These are phyloP conservation scores for Penicillium sp. DNA, from an alignment of 2,329 filamentous ascomycete genomes.

Conservation along the genomic window DNA sequence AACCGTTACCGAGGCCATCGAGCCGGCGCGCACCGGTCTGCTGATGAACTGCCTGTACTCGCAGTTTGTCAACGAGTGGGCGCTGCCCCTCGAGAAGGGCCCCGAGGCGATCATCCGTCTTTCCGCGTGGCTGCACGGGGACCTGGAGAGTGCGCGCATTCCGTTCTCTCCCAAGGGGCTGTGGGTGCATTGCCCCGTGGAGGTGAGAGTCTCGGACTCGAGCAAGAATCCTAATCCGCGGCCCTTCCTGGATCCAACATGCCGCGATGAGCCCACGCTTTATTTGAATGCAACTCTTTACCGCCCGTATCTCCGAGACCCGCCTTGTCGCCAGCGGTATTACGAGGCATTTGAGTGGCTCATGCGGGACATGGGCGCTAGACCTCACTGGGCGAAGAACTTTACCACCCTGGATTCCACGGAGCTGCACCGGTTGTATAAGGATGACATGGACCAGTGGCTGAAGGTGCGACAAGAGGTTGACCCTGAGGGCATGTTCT, in stretches of 20 bases:
- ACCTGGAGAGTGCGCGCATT: constrained; percentile 70
- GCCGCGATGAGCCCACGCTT: constrained; percentile 68
- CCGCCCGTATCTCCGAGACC: constrained; percentile 75
- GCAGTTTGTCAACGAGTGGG: constrained; percentile 99
- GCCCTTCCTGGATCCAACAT: constrained; percentile 74
- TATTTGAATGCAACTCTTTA: constrained; percentile 92
- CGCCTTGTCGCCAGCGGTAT: constrained; percentile 74
- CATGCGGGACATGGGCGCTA: constrained; percentile 80
- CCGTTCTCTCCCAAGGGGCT: constrained; percentile 78
- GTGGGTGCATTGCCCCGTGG: constrained; percentile 86
- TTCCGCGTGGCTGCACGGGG: constrained; percentile 80
- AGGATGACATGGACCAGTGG: constrained; percentile 67
- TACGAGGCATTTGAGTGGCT: constrained; percentile 90
- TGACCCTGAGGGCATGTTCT: constrained; percentile 83
- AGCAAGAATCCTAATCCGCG: constrained; percentile 52
- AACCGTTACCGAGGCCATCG: constrained; percentile 70
- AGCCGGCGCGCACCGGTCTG: constrained; percentile 76
- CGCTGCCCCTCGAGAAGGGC: constrained; percentile 79
- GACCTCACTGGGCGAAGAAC: constrained; percentile 93
- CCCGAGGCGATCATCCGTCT: constrained; percentile 84
- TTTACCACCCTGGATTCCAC: constrained; percentile 65
- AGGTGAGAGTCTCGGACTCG: constrained; percentile 83
- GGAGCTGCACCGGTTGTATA: constrained; percentile 67
- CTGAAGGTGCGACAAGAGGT: constrained; percentile 67
- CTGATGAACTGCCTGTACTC: constrained; percentile 97